A percentile compares a stretch with the other conserved stretches of the same genome.
phyloP scores from a whole-genome alignment of 768 basidiomycete genomes.

The Russula brevipes region DNA sequence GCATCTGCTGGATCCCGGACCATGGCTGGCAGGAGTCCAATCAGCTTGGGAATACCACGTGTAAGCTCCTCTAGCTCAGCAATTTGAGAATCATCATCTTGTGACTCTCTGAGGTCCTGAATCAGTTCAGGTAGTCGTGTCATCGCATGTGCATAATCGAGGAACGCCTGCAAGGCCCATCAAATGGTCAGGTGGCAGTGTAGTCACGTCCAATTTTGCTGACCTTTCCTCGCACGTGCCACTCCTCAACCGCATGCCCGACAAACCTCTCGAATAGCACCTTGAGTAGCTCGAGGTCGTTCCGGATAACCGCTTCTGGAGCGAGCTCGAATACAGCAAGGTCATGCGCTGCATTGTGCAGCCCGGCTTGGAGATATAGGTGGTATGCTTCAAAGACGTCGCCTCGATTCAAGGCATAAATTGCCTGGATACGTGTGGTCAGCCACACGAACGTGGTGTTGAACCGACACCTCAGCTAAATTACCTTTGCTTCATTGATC shows the following conservation, averaged over 20 bases:
- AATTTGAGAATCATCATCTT: conserved; percentile 41
- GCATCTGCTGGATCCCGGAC: conserved; percentile 51
- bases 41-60: conserved; percentile 56
- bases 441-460: not conserved
- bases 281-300: conserved; percentile 52
- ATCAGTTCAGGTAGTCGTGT: conserved; percentile 53
- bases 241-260: conserved; percentile 57
- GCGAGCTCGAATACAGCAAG: conserved; percentile 83
- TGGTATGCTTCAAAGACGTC: conserved; percentile 71
- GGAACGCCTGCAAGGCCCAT: conserved; percentile 44
- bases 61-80: conserved; percentile 57
- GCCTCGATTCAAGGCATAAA: conserved; percentile 55
- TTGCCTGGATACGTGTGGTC: conserved; percentile 46
- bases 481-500: conserved; percentile 87
- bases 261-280: conserved; percentile 66
- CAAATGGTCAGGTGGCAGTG: not conserved
- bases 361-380: conserved; percentile 62
- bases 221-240: conserved; percentile 81
- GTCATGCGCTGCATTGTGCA: conserved; percentile 71
- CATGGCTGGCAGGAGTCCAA: conserved; percentile 64
- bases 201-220: conserved; percentile 5
- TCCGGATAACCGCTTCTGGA: conserved; percentile 73
- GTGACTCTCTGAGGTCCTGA: conserved; percentile 23
- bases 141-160: conserved; percentile 68
- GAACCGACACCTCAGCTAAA: conserved; percentile 11